Percentiles rank a stretch among this genome's conserved stretches.
Conservation (phyloP, 176 grass and related monocot species). For the barley (Hordeum vulgare) region MorexV3_pseudomolecules_assembly NC_058523.1:378094847-378095346, state of each 20-base stretch:
- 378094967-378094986: not conserved
- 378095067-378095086: no score
- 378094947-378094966: no score
- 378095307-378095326: not conserved
- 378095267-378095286: no score
- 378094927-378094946: no score
- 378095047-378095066: no score
- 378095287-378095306: not conserved
- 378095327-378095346: not conserved
- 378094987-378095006: not conserved
- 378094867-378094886: conserved; percentile 31
- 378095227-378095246: not conserved
- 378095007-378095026: not conserved
- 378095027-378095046: not conserved
- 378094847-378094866: conserved; percentile 24
- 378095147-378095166: no score
- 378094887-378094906: not conserved
- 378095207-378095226: not conserved
- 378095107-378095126: no score
- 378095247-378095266: no score
- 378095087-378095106: no score
- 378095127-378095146: no score
- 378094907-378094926: not conserved
- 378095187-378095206: no score
- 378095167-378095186: no score